Percentiles rank a stretch among this genome's conserved stretches.
These are phyloP conservation scores for Penicillium herquei DNA, from an alignment of 495 filamentous ascomycete species.

Conservation along the genomic window DNA sequence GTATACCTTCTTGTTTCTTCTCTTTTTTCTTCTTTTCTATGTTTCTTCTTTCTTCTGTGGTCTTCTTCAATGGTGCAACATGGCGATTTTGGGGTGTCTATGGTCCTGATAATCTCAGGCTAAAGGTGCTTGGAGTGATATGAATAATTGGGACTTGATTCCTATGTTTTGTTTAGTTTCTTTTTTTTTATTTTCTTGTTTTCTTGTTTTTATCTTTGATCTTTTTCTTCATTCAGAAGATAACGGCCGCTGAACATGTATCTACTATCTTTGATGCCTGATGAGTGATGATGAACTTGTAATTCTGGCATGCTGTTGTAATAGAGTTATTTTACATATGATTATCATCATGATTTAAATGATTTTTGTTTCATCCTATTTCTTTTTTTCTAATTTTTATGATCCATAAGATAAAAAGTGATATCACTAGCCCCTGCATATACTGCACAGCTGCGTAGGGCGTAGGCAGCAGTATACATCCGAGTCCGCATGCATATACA, in stretches of 20 bases:
- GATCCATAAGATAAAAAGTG: too few relatives aligned
- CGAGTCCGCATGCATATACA: too few relatives aligned
- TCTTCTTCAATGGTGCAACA: constrained; percentile 2
- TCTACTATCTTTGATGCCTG: constrained; percentile 31
- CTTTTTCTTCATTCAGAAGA: constrained; percentile 14
- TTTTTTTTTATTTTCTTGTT: constrained; percentile 15
- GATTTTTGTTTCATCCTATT: background rate
- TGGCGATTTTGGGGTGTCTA: constrained; percentile 15
- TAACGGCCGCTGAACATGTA: constrained; percentile 24
- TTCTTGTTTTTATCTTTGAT: constrained; percentile 16
- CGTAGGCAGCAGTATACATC: too few relatives aligned
- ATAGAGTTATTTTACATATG: constrained; percentile 19
- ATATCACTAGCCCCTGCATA: too few relatives aligned
- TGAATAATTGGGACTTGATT: constrained; percentile 20
- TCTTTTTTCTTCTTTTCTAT: constrained; percentile 2
- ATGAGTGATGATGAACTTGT: constrained; percentile 27
- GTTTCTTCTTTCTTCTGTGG: constrained; percentile 6
- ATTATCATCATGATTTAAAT: background rate
- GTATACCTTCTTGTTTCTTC: constrained; percentile 10
- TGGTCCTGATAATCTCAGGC: constrained; percentile 6
- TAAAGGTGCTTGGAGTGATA: constrained; percentile 12
- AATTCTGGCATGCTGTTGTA: constrained; percentile 27
- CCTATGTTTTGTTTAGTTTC: constrained; percentile 10
- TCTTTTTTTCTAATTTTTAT: background rate
- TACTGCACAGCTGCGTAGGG: too few relatives aligned